A percentile compares a stretch with the other conserved stretches of the same genome.
Conservation (phyloP, 2,329 filamentous ascomycete genomes). For the Cladosporium oxysporum region DNA sequence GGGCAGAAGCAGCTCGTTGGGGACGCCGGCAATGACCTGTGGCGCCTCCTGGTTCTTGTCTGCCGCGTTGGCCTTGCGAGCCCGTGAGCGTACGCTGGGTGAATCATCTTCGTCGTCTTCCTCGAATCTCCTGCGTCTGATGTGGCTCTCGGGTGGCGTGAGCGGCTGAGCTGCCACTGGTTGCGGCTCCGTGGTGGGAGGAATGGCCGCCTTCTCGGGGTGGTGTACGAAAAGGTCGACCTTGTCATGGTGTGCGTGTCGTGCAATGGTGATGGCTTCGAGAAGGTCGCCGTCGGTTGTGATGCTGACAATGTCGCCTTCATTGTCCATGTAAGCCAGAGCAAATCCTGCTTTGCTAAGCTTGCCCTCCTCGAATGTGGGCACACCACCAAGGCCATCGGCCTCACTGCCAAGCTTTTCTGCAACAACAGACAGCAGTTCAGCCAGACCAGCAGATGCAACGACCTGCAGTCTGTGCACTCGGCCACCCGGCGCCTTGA, state of each 20-base stretch:
- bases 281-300: slow-evolving; percentile 92
- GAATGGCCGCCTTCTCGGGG: slow-evolving; percentile 81
- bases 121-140: slow-evolving; percentile 54
- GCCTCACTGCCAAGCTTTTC: slow-evolving; percentile 83
- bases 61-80: slow-evolving; percentile 31
- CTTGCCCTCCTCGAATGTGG: slow-evolving; percentile 75
- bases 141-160: slow-evolving; percentile 54
- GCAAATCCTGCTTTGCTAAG: slow-evolving; percentile 79
- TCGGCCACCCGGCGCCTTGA: slow-evolving; percentile 93
- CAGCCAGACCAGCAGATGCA: slow-evolving; percentile 75
- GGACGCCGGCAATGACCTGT: slow-evolving; percentile 85
- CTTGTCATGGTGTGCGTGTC: slow-evolving; percentile 78
- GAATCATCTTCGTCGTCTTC: slow-evolving; percentile 53
- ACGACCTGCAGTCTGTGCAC: slow-evolving; percentile 89
- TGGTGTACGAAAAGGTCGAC: slow-evolving; percentile 97
- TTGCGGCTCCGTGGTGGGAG: slow-evolving; percentile 61
- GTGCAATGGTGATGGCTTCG: slow-evolving; percentile 83
- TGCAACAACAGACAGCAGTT: slow-evolving; percentile 75
- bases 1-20: slow-evolving; percentile 89
- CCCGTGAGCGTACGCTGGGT: slow-evolving; percentile 38
- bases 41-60: slow-evolving; percentile 60
- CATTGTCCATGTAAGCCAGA: slow-evolving; percentile 93
- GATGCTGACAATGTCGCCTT: slow-evolving; percentile 94
- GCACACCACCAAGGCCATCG: slow-evolving; percentile 78
- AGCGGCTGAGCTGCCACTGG: slow-evolving; percentile 48